These are phyloP conservation scores for Acorus gramineus DNA, from an alignment of 106 monocot genomes.

Conservation along the genomic window DNA sequence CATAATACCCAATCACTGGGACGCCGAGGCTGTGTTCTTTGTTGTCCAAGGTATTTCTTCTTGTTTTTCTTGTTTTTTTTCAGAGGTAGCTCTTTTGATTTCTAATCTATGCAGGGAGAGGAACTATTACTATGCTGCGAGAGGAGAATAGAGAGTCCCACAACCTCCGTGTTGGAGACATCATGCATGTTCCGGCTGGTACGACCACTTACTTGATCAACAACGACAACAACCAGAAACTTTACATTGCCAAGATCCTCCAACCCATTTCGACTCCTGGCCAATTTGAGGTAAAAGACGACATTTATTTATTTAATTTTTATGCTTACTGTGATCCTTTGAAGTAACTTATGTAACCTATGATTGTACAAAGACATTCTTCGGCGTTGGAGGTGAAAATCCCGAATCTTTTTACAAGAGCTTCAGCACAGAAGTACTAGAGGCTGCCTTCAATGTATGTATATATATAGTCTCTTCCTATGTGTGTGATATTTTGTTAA, in stretches of 20 bases:
- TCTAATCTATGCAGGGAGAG: conserved; percentile 11
- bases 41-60: conserved; percentile 16
- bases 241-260: conserved; percentile 27
- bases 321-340: not conserved
- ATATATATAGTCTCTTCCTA: not conserved
- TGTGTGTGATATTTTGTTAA: not conserved
- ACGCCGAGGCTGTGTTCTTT: conserved; percentile 31
- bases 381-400: conserved; percentile 14
- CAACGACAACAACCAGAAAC: conserved; percentile 24
- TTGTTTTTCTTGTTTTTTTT: not conserved
- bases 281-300: conserved; percentile 9
- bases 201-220: conserved; percentile 29
- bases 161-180: conserved; percentile 27
- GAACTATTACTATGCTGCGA: conserved; percentile 16
- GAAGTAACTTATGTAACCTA: too few relatives aligned
- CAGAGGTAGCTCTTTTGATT: not conserved
- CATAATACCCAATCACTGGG: conserved; percentile 53
- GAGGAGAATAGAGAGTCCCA: conserved; percentile 24
- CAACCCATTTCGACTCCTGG: conserved; percentile 30
- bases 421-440: conserved; percentile 19
- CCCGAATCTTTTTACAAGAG: conserved; percentile 8
- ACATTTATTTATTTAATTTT: not conserved
- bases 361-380: conserved; percentile 8
- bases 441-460: conserved; percentile 25
- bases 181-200: conserved; percentile 29